Evolutionary conservation across 345 rosid species (phyloP).

Genomic region (Hibiscus tridactylites): DNA sequence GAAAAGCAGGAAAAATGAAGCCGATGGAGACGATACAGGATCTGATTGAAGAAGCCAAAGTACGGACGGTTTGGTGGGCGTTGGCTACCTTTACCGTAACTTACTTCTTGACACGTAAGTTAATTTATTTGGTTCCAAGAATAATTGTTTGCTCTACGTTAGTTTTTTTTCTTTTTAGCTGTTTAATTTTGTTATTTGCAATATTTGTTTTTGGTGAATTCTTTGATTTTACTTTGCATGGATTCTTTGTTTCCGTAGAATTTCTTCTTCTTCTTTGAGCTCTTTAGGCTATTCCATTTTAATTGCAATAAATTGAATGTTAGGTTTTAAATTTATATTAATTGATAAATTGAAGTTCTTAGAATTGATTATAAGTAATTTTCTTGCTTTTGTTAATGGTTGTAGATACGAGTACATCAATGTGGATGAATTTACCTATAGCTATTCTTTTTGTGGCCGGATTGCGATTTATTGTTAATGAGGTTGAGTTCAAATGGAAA

Average conservation of each 20-base stretch:
- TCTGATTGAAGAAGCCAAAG: conserved; percentile 91
- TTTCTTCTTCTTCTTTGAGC: not conserved
- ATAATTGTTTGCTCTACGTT: not conserved
- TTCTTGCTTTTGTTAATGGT: conserved; percentile 5
- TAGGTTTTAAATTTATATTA: not conserved
- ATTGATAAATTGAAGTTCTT: not conserved
- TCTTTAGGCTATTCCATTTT: not conserved
- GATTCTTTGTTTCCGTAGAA: not conserved
- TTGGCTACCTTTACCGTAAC: conserved; percentile 65
- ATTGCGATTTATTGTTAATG: conserved; percentile 41
- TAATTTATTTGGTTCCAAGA: not conserved
- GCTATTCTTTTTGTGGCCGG: conserved; percentile 50
- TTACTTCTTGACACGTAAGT: conserved; percentile 85
- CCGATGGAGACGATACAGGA: conserved; percentile 81
- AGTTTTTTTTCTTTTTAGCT: not conserved
- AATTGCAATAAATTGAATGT: not conserved
- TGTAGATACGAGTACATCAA: conserved; percentile 86
- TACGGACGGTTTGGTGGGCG: conserved; percentile 83
- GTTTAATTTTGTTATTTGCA: not conserved
- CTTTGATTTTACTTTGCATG: not conserved
- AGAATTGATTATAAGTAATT: not conserved
- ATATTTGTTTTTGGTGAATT: not conserved
- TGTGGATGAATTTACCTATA: conserved; percentile 92
- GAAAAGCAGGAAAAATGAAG: conserved; percentile 34
- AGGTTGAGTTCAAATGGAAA: conserved; percentile 83